These are phyloP conservation scores for Xylaria acuta DNA, from an alignment of 495 filamentous ascomycete species.

Conservation along the genomic window DNA sequence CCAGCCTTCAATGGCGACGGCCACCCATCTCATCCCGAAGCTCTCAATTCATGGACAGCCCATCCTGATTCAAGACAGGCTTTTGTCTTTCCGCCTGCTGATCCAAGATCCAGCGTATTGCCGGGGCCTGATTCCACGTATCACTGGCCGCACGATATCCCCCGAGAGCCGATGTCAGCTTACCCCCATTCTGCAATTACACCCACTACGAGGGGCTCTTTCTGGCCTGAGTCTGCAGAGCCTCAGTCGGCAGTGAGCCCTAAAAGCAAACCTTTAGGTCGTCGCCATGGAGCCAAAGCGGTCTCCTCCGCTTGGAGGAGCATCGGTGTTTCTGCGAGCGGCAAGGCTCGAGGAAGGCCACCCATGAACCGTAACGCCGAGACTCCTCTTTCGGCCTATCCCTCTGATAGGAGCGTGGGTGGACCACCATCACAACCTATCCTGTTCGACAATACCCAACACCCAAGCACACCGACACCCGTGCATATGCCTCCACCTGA, in stretches of 20 bases:
- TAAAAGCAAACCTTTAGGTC: conserved; percentile 60
- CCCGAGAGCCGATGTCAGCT: conserved; percentile 65
- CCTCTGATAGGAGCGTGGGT: conserved; percentile 55
- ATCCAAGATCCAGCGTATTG: conserved; percentile 40
- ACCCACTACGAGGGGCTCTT: conserved; percentile 57
- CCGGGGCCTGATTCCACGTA: conserved; percentile 36
- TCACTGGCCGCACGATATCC: conserved; percentile 49
- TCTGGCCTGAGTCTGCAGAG: conserved; percentile 59
- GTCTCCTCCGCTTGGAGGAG: conserved; percentile 95
- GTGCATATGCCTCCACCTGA: conserved; percentile 36
- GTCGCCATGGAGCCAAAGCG: conserved; percentile 85
- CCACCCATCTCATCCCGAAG: conserved; percentile 44
- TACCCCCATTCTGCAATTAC: conserved; percentile 86
- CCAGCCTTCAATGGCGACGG: conserved; percentile 66
- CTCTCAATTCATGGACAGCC: conserved; percentile 54
- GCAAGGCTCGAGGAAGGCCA: conserved; percentile 84
- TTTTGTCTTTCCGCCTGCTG: conserved; percentile 40
- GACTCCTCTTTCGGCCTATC: conserved; percentile 88
- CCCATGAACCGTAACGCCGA: conserved; percentile 74
- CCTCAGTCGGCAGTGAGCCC: conserved; percentile 73
- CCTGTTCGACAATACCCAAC: conserved; percentile 31
- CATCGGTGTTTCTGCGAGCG: conserved; percentile 66
- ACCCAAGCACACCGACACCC: conserved; percentile 28
- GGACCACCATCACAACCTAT: conserved; percentile 33
- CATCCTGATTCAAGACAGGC: conserved; percentile 54